Base-by-base conservation (phyloP, 2,329 filamentous ascomycete genomes). In the Penicillium sp. region DNA sequence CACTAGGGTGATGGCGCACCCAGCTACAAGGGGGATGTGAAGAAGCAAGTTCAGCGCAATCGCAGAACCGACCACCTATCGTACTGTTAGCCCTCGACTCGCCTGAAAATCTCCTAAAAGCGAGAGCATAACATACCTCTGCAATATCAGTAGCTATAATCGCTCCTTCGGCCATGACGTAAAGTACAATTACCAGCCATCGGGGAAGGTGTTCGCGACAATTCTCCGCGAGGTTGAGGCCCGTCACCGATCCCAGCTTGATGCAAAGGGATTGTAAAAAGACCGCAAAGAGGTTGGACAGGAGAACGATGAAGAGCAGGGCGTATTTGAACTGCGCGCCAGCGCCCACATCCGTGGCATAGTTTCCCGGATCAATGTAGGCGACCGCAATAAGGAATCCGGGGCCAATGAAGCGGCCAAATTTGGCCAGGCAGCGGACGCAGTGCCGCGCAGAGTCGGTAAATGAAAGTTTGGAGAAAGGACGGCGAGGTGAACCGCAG, bases 61-160 rank as follows among this genome's bases (percentile, higher is more conserved):
- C 9, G 83, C 83, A 9, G 81, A 83, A 43, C 83, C 83, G 64
- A 85, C 80, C 53, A 85, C 83, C 80, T 80, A 61, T n/a, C 16
- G 7, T n/a, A 3, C 10, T 50, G 9, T 44, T 18, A 54, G 14
- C 36, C 36, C 49, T 53, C 33, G 60, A 27, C 24, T 6, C 24
- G 37, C 18, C 52, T 31, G 6, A 14, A 13, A 13, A 22, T 2
- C 1, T 7, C 31, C 31, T 39, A n/a, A 14, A 36, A 10, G 36
- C 3, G 9, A 37, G 43, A n/a, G 9, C 7, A 11, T n/a, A 13
- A 55, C 75, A 63, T 67, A 83, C 84, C 75, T 90, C 87, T 57
- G 87, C 87, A 63, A 90, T 85, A 70, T 90, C 88, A 0, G 88
- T 90, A 0, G 88, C 88, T 54, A 90, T 86, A 58, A 90, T 90